Conservation (phyloP, 208 protist species). For the Wallacemonas sp. region DNA sequence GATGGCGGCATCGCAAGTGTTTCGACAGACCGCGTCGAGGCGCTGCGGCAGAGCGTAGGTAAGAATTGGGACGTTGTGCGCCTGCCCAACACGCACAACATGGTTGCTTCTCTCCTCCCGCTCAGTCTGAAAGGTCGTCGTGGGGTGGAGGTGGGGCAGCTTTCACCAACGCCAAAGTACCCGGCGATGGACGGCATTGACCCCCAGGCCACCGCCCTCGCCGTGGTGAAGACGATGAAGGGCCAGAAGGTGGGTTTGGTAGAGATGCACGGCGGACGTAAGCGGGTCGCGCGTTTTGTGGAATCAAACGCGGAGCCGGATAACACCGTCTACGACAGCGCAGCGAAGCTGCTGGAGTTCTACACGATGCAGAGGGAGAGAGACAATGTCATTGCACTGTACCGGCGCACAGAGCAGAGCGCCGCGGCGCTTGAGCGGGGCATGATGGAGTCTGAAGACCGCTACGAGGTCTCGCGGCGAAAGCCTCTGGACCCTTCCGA, state of each 20-base stretch:
- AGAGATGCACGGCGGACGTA: conserved; percentile 24
- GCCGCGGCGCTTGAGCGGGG: conserved; percentile 55
- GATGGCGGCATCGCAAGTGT: conserved; percentile 6
- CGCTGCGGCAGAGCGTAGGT: conserved; percentile 45
- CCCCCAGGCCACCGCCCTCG: conserved; percentile 16
- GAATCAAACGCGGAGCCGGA: conserved; percentile 16
- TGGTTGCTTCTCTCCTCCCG: conserved; percentile 68
- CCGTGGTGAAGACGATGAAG: conserved; percentile 47
- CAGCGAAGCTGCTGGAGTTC: conserved; percentile 52
- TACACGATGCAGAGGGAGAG: conserved; percentile 55
- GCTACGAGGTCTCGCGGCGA: conserved; percentile 51
- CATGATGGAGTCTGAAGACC: conserved; percentile 75
- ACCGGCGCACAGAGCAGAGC: conserved; percentile 34
- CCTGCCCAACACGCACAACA: conserved; percentile 28
- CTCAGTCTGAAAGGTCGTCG: conserved; percentile 55
- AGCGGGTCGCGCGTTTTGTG: conserved; percentile 10
- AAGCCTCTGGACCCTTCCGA: conserved; percentile 58
- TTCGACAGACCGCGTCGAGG: conserved; percentile 9
- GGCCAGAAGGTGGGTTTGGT: conserved; percentile 35
- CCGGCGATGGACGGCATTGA: conserved; percentile 36
- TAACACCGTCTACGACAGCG: conserved; percentile 24
- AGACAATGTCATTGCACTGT: conserved; percentile 47
- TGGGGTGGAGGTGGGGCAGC: conserved; percentile 40
- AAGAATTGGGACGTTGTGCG: conserved; percentile 55
- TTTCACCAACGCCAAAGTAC: conserved; percentile 61